A percentile compares a stretch with the other conserved stretches of the same genome.
Evolutionary conservation across 73 alveolate species (phyloP).

Genomic region (Symbiodinium pilosum): DNA sequence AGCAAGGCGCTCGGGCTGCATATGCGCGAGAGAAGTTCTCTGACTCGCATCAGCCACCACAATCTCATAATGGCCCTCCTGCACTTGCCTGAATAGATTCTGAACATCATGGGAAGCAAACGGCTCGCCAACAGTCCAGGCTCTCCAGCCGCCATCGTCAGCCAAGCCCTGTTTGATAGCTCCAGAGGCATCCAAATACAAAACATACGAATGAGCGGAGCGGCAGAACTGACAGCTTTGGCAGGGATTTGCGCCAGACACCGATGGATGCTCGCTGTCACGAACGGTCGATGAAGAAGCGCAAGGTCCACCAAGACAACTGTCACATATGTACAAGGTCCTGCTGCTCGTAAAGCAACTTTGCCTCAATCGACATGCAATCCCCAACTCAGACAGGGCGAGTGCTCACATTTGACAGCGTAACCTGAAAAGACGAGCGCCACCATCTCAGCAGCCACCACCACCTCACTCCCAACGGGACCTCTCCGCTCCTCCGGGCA

Average conservation of each 20-base stretch:
- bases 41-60: background rate
- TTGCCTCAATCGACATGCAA: background rate
- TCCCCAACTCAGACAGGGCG: too few relatives aligned
- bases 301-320: background rate
- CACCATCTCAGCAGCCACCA: too few relatives aligned
- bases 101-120: background rate
- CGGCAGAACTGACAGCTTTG: background rate
- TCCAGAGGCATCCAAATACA: background rate
- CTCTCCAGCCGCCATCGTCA: too few relatives aligned
- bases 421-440: too few relatives aligned
- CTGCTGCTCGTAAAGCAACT: constrained; percentile 9
- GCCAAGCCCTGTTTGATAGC: background rate
- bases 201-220: background rate
- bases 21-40: background rate
- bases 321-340: background rate
- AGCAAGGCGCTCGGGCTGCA: background rate
- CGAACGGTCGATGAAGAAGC: too few relatives aligned
- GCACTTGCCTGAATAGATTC: too few relatives aligned
- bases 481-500: too few relatives aligned
- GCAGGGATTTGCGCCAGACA: background rate
- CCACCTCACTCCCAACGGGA: too few relatives aligned
- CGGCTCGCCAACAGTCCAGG: background rate
- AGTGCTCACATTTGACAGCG: too few relatives aligned
- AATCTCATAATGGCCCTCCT: too few relatives aligned
- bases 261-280: too few relatives aligned